These are phyloP conservation scores for Globisporangium nunn DNA, from an alignment of 352 stramenopile species.

Conservation along the genomic window DNA sequence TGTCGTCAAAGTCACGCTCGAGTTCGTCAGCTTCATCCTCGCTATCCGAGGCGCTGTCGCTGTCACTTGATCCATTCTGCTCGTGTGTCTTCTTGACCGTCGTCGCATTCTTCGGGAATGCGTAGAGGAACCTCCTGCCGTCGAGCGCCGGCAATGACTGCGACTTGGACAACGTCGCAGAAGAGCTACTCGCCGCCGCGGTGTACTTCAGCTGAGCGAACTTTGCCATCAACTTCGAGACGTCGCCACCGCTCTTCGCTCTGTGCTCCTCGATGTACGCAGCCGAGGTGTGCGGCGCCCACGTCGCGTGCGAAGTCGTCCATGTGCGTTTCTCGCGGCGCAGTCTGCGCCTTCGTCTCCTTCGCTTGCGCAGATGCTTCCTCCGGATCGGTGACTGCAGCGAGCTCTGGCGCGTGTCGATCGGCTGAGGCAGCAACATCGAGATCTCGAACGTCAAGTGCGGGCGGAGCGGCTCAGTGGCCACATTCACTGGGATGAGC, in stretches of 20 bases:
- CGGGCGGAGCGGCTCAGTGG: conserved; percentile 26
- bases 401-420: conserved; percentile 40
- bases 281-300: conserved; percentile 28
- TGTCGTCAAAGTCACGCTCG: neutral
- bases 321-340: conserved; percentile 21
- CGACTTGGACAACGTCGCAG: conserved; percentile 1
- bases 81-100: neutral
- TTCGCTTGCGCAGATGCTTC: conserved; percentile 22
- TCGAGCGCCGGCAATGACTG: neutral
- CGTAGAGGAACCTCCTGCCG: conserved; percentile 3
- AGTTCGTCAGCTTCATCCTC: conserved; percentile 1
- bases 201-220: conserved; percentile 24
- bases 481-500: conserved; percentile 18
- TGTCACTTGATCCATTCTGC: neutral
- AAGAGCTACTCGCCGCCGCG: neutral
- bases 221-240: conserved; percentile 27
- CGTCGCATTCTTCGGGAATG: conserved; percentile 1
- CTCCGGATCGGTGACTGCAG: conserved; percentile 45
- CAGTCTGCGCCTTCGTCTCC: conserved; percentile 13
- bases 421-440: conserved; percentile 42
- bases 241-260: conserved; percentile 9
- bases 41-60: conserved; percentile 2
- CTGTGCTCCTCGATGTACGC: conserved; percentile 37
- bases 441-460: conserved; percentile 62
- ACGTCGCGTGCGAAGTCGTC: conserved; percentile 30